phyloP scores from a whole-genome alignment of 768 basidiomycete genomes.

The Mycena sanguinolenta region DNA sequence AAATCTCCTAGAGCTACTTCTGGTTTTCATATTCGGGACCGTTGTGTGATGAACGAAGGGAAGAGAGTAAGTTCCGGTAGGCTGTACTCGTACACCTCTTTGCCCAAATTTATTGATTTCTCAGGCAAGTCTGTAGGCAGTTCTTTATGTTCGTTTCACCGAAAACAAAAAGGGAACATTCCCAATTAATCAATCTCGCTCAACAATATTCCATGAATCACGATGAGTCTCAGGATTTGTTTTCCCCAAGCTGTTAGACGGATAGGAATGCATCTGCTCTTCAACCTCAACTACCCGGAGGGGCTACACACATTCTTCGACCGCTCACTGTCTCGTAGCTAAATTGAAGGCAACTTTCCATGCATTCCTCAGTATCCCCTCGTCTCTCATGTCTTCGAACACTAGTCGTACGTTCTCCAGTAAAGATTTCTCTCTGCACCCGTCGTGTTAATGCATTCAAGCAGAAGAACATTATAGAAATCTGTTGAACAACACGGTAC shows the following conservation, averaged over 20 bases:
- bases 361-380: not conserved
- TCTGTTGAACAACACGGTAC: conserved; percentile 37
- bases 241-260: conserved; percentile 21
- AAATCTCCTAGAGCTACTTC: too few species aligned
- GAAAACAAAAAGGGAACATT: conserved; percentile 6
- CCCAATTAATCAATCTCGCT: conserved; percentile 9
- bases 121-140: not conserved
- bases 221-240: not conserved
- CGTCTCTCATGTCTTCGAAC: not conserved
- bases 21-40: too few species aligned
- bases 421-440: not conserved
- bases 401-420: not conserved
- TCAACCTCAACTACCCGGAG: conserved; percentile 15
- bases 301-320: not conserved
- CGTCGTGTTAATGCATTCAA: not conserved
- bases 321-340: not conserved
- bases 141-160: conserved; percentile 13
- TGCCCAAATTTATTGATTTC: not conserved
- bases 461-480: conserved; percentile 32
- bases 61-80: not conserved
- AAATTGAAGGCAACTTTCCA: not conserved
- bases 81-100: conserved; percentile 15
- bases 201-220: conserved; percentile 1
- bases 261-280: conserved; percentile 19
- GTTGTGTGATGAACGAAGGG: not conserved